phyloP scores from a whole-genome alignment of 805 yeast species.

The Gaillardinia entomophila region DNA sequence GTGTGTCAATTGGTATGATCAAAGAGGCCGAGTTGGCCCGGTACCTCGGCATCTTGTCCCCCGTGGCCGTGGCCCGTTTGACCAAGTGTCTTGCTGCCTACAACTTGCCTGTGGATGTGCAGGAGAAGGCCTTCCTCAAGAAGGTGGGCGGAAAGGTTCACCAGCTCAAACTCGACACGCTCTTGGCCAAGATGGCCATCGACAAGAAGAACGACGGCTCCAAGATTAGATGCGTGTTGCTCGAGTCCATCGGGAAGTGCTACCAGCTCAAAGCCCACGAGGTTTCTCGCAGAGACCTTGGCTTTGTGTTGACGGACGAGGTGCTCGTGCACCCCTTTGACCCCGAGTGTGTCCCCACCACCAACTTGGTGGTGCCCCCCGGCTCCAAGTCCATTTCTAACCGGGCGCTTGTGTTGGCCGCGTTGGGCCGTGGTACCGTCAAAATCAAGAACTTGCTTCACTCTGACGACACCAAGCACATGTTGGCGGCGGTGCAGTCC shows the following conservation, averaged over 20 bases:
- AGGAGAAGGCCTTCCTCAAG: slow-evolving; percentile 61
- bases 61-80: slow-evolving; percentile 90
- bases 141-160: slow-evolving; percentile 58
- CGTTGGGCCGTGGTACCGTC: slow-evolving; percentile 83
- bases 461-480: slow-evolving; percentile 93
- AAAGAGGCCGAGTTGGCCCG: slow-evolving; percentile 94
- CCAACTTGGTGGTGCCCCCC: slow-evolving; percentile 69
- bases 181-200: slow-evolving; percentile 83
- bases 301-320: slow-evolving; percentile 80
- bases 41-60: slow-evolving; percentile 79
- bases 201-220: slow-evolving; percentile 96
- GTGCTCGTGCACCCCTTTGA: slow-evolving; percentile 58
- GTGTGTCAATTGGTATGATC: slow-evolving; percentile 96
- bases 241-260: slow-evolving; percentile 83
- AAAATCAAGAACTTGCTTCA: slow-evolving; percentile 80
- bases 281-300: slow-evolving; percentile 74
- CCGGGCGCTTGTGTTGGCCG: slow-evolving; percentile 89
- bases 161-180: slow-evolving; percentile 66
- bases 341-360: slow-evolving; percentile 24
- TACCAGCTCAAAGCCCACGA: slow-evolving; percentile 83
- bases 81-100: slow-evolving; percentile 79
- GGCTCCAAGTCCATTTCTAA: slow-evolving; percentile 97
- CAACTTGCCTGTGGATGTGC: slow-evolving; percentile 74
- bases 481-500: slow-evolving; percentile 79
- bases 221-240: slow-evolving; percentile 78